A percentile compares a stretch with the other conserved stretches of the same genome.
phyloP scores from a whole-genome alignment of 805 yeast genomes.

The Maudiozyma barnettii region DNA sequence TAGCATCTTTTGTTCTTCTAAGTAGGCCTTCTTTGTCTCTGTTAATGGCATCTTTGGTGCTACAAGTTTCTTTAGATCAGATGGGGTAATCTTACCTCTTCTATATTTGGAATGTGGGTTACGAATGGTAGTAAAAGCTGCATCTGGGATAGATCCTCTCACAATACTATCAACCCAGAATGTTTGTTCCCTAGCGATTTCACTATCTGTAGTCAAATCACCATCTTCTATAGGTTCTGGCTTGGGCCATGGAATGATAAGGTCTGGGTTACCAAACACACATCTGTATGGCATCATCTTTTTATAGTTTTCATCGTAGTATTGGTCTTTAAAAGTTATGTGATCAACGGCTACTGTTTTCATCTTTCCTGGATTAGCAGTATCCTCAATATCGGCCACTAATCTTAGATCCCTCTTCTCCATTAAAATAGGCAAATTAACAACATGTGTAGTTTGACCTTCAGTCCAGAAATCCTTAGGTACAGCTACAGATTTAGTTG shows the following conservation, averaged over 20 bases:
- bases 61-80: slow-evolving; percentile 50
- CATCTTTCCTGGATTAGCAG: slow-evolving; percentile 42
- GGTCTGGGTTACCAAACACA: slow-evolving; percentile 56
- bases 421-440: slow-evolving; percentile 58
- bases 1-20: slow-evolving; percentile 42
- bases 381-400: slow-evolving; percentile 68
- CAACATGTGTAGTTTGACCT: slow-evolving; percentile 61
- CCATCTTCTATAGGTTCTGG: slow-evolving; percentile 52
- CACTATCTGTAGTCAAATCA: slow-evolving; percentile 45
- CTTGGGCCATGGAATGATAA: slow-evolving; percentile 85
- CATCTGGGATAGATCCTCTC: slow-evolving; percentile 59
- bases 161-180: slow-evolving; percentile 61
- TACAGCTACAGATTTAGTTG: slow-evolving; percentile 49
- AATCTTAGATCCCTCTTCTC: slow-evolving; percentile 55
- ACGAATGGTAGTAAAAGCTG: slow-evolving; percentile 58
- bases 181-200: slow-evolving; percentile 58
- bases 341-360: slow-evolving; percentile 74
- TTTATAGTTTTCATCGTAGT: slow-evolving; percentile 67
- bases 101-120: slow-evolving; percentile 64
- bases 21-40: slow-evolving; percentile 49
- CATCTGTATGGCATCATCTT: slow-evolving; percentile 68
- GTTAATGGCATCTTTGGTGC: slow-evolving; percentile 75
- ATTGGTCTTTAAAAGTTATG: slow-evolving; percentile 54
- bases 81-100: slow-evolving; percentile 51
- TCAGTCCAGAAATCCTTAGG: slow-evolving; percentile 68